Conservation (phyloP, 805 yeast species). For the Ogataea chonburiensis region DNA sequence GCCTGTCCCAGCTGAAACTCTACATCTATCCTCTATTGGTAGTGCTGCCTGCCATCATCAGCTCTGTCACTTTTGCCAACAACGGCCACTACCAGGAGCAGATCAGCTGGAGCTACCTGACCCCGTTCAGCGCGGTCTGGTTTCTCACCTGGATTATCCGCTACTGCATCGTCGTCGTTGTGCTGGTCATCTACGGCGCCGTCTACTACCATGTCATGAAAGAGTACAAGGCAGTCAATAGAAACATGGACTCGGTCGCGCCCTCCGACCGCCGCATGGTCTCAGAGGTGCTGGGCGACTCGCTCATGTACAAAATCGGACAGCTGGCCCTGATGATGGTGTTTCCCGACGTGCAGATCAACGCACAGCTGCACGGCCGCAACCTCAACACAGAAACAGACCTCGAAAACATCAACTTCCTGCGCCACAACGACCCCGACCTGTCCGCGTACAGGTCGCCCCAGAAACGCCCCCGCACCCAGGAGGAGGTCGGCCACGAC, state of each 20-base stretch:
- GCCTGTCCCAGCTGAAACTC: constrained; percentile 58
- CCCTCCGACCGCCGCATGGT: constrained; percentile 18
- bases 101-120: constrained; percentile 73
- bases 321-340: constrained; percentile 29
- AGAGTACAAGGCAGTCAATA: constrained; percentile 57
- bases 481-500: constrained; percentile 29
- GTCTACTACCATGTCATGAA: constrained; percentile 70
- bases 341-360: constrained; percentile 34
- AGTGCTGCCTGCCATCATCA: constrained; percentile 62
- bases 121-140: constrained; percentile 72
- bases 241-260: constrained; percentile 30
- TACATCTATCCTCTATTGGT: constrained; percentile 59
- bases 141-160: constrained; percentile 84
- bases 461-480: constrained; percentile 11
- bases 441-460: neutral
- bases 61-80: constrained; percentile 66
- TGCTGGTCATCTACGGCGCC: constrained; percentile 62
- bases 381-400: constrained; percentile 28
- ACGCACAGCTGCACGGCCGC: constrained; percentile 32
- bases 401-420: constrained; percentile 26
- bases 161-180: constrained; percentile 59
- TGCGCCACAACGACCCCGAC: constrained; percentile 16
- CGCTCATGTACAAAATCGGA: constrained; percentile 33
- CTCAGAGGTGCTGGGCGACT: constrained; percentile 27
- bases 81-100: constrained; percentile 57